A percentile compares a stretch with the other conserved stretches of the same genome.
These are phyloP conservation scores for Sequoia sempervirens DNA, from an alignment of 75 land plant species.

Conservation along the genomic window DNA sequence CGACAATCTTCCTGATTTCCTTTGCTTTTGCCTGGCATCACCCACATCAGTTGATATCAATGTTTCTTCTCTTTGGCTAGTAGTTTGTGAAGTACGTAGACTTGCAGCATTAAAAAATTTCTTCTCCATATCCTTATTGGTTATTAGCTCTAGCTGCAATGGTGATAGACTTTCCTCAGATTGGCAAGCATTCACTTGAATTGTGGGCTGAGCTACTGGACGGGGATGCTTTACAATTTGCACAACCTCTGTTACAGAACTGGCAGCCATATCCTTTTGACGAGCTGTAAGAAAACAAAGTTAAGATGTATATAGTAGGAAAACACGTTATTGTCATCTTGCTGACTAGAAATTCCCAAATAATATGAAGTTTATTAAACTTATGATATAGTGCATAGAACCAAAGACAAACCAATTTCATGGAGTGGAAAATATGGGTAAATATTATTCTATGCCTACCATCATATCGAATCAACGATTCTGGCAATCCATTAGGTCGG, in stretches of 20 bases:
- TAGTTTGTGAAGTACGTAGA: conserved; percentile 18
- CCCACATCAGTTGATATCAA: conserved; percentile 6
- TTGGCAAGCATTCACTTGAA: conserved; percentile 3
- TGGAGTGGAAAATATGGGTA: neutral
- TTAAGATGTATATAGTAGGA: neutral
- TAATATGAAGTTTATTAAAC: neutral
- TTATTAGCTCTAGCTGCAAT: neutral
- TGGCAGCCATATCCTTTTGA: conserved; percentile 79
- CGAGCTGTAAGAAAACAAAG: conserved; percentile 47
- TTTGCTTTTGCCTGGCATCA: conserved; percentile 16
- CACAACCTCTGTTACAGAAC: conserved; percentile 79
- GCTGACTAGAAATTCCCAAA: neutral
- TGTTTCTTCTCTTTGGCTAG: conserved; percentile 14
- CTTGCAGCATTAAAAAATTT: conserved; percentile 10
- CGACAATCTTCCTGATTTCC: conserved; percentile 47
- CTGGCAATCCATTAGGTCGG: conserved; percentile 88
- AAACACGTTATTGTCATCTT: neutral
- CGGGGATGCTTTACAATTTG: conserved; percentile 72
- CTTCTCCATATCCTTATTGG: neutral
- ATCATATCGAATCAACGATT: conserved; percentile 90
- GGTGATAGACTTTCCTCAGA: conserved; percentile 12
- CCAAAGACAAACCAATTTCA: neutral
- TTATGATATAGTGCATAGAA: neutral
- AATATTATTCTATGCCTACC: conserved; percentile 31
- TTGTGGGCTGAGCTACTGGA: conserved; percentile 18